Evolutionary conservation across 805 yeast species (phyloP).

Genomic region (Ogataea neopini): DNA sequence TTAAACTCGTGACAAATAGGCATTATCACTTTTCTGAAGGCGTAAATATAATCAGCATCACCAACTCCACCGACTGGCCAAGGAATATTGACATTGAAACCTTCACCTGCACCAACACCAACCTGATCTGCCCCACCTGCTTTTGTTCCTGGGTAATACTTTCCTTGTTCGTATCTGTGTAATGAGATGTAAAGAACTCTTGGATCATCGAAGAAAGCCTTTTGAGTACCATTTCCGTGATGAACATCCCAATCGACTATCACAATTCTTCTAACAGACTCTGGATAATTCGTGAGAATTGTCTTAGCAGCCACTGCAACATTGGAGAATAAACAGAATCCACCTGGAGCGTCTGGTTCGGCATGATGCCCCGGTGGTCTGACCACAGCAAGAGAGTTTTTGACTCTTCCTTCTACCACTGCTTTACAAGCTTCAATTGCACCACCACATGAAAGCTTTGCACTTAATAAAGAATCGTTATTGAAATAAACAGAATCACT

Average conservation of each 20-base stretch:
- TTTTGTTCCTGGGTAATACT: constrained; percentile 90
- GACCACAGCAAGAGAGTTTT: constrained; percentile 90
- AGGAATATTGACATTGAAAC: constrained; percentile 86
- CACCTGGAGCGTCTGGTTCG: constrained; percentile 96
- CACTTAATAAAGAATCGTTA: constrained; percentile 84
- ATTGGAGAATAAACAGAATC: constrained; percentile 92
- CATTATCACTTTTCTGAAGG: constrained; percentile 80
- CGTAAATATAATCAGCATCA: constrained; percentile 93
- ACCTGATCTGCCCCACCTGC: constrained; percentile 80
- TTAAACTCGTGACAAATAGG: constrained; percentile 87
- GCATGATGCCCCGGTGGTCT: constrained; percentile 99
- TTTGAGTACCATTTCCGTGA: constrained; percentile 98
- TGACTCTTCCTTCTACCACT: constrained; percentile 88
- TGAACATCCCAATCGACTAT: constrained; percentile 98
- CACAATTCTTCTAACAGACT: constrained; percentile 78
- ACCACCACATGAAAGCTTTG: constrained; percentile 94
- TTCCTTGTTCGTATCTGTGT: constrained; percentile 90
- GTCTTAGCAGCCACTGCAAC: constrained; percentile 96
- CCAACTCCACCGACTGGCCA: constrained; percentile 93
- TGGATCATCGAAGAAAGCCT: constrained; percentile 85
- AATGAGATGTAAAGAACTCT: constrained; percentile 87
- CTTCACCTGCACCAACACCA: constrained; percentile 87
- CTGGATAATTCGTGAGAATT: constrained; percentile 80
- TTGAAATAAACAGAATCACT: constrained; percentile 96
- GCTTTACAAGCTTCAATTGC: constrained; percentile 95